Evolutionary conservation across 2,329 filamentous ascomycete genomes (phyloP).

Genomic region (Exophiala oligosperma): DNA sequence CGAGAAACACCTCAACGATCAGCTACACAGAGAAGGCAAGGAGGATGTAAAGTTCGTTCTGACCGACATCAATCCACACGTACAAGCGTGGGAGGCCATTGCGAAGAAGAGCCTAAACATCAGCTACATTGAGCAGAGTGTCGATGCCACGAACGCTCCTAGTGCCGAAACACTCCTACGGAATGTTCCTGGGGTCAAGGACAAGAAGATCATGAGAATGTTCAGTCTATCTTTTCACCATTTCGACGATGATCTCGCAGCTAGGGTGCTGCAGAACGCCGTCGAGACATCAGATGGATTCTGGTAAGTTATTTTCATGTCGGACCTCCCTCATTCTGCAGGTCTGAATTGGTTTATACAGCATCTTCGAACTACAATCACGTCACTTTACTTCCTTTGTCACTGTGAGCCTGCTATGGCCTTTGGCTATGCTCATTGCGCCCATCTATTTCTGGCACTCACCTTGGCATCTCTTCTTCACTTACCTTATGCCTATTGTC

Average conservation of each 20-base stretch:
- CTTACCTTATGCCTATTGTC: constrained; percentile 65
- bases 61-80: constrained; percentile 66
- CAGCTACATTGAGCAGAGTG: constrained; percentile 58
- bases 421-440: constrained; percentile 34
- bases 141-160: constrained; percentile 67
- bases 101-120: constrained; percentile 56
- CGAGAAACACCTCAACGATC: constrained; percentile 58
- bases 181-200: constrained; percentile 33
- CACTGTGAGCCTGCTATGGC: constrained; percentile 51
- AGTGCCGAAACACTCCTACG: constrained; percentile 40
- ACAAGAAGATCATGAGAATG: constrained; percentile 62
- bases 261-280: constrained; percentile 63
- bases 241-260: constrained; percentile 65
- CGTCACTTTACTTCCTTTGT: constrained; percentile 58
- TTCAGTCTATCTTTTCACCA: constrained; percentile 78
- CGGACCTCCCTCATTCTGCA: constrained; percentile 15
- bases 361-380: constrained; percentile 73
- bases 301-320: constrained; percentile 28
- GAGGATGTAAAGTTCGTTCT: constrained; percentile 58
- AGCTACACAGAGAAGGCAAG: constrained; percentile 27
- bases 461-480: constrained; percentile 61
- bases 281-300: constrained; percentile 51
- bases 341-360: constrained; percentile 22
- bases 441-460: constrained; percentile 44
- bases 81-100: constrained; percentile 59